Evolutionary conservation across 345 rosid genomes (phyloP).

Genomic region (Odontarrhena argentea): DNA sequence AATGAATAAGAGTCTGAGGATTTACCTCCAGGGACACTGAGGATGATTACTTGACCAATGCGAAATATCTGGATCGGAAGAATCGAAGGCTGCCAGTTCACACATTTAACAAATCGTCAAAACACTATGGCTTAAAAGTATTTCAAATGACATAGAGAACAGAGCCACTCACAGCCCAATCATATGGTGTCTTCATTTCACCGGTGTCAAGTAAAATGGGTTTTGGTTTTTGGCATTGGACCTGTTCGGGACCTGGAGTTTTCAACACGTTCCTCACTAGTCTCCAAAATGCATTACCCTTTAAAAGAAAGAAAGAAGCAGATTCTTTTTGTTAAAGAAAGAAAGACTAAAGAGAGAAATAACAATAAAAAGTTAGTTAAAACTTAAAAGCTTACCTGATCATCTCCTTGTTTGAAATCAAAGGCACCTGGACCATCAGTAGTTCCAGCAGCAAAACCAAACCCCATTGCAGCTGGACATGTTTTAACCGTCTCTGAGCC

Average conservation of each 20-base stretch:
- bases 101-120: slow-evolving; percentile 7
- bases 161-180: slow-evolving; percentile 82
- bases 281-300: slow-evolving; percentile 98
- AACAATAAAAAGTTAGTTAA: slow-evolving; percentile 42
- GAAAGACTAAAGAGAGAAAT: slow-evolving; percentile 1
- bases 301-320: background rate
- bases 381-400: slow-evolving; percentile 58
- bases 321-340: background rate
- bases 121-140: background rate
- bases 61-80: slow-evolving; percentile 91
- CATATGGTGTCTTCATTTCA: slow-evolving; percentile 93
- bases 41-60: slow-evolving; percentile 87
- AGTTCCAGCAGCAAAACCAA: slow-evolving; percentile 97
- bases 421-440: slow-evolving; percentile 99
- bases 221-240: slow-evolving; percentile 86
- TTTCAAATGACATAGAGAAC: background rate
- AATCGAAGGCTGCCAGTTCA: slow-evolving; percentile 73
- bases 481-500: slow-evolving; percentile 75
- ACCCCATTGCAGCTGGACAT: slow-evolving; percentile 98
- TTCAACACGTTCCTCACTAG: slow-evolving; percentile 73
- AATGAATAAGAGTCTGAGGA: slow-evolving; percentile 8
- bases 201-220: slow-evolving; percentile 98
- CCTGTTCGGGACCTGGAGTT: slow-evolving; percentile 66
- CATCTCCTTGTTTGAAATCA: slow-evolving; percentile 97
- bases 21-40: slow-evolving; percentile 94